Conservation (phyloP, 257 asterid genomes). For the Catharanthus roseus region DNA sequence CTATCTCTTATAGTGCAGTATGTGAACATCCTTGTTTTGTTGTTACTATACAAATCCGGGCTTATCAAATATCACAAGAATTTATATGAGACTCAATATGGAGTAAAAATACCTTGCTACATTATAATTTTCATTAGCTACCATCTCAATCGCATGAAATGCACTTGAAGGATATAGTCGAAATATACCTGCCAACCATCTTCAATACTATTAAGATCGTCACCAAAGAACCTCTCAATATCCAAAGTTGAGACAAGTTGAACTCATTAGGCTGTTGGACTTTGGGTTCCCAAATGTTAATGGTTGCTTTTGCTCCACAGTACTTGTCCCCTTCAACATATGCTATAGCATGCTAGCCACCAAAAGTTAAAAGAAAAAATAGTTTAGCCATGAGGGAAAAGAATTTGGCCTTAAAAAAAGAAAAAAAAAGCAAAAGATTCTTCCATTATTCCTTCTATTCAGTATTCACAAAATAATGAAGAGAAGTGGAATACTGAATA, state of each 20-base stretch:
- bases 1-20: constrained; percentile 68
- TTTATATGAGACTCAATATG: constrained; percentile 15
- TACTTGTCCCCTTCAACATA: no score
- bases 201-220: constrained; percentile 79
- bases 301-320: no score
- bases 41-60: constrained; percentile 66
- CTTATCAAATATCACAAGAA: constrained; percentile 20
- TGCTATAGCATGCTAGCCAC: no score
- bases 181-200: constrained; percentile 72
- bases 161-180: background rate
- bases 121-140: background rate
- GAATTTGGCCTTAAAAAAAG: no score
- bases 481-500: no score
- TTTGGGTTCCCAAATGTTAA: no score
- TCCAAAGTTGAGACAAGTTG: no score
- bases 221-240: constrained; percentile 26
- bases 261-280: no score
- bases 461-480: background rate
- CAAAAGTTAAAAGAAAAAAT: no score
- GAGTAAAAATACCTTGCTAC: constrained; percentile 1
- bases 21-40: constrained; percentile 75
- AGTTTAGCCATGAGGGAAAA: constrained; percentile 31
- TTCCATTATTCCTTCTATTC: background rate
- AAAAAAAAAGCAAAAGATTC: no score
- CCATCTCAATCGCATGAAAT: background rate